Evolutionary conservation across 129 eudicot genomes (phyloP), one percentile per base, ranked within the genome.

Genomic region (Ambrosia artemisiifolia): DNA sequence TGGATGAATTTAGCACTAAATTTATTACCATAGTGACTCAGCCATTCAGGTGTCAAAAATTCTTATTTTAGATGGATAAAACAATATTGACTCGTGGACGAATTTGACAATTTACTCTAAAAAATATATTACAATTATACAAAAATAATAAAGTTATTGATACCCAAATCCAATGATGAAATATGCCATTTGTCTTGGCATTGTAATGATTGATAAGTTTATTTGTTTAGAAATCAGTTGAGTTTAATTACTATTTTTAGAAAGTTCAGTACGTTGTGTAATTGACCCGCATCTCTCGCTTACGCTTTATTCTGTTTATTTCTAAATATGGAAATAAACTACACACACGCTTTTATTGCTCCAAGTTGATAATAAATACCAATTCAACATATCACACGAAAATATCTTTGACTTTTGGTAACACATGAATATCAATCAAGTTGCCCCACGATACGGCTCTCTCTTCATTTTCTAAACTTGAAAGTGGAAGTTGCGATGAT

Each of bases 151-250:
- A 24, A 65, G 59, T 62, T 28, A 6, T 70, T 53, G 57, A 71
- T 71, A 63, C 54, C 68, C 38, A 63, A 63, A 51, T 46, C 77
- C 59, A 54, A 78, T 78, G 66, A 71, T 63, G 82, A 63, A 70
- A 78, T 63, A 63, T 71, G 73, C 71, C 77, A 78, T 78, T 78
- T 78, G 77, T 42, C 82, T 63, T 71, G 82, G 73, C 62, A 18
- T 54, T 78, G 78, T 78, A 62, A 78, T 78, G 57, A 78, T 78
- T 78, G 82, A 71, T 44, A 12, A 63, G 33, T 17, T 24, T 70
- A 51, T 63, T 70, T 78, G 77, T 78, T 78, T 63, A 67, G 62
- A 19, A 78, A 32, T 78, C 82, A 55, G 73, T 78, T 78, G 72
- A 63, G 53, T 71, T 71, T 78, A 47, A 46, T 71, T 78, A 64